Conservation (phyloP, 306 rosid species). For the Lablab purpureus region DNA sequence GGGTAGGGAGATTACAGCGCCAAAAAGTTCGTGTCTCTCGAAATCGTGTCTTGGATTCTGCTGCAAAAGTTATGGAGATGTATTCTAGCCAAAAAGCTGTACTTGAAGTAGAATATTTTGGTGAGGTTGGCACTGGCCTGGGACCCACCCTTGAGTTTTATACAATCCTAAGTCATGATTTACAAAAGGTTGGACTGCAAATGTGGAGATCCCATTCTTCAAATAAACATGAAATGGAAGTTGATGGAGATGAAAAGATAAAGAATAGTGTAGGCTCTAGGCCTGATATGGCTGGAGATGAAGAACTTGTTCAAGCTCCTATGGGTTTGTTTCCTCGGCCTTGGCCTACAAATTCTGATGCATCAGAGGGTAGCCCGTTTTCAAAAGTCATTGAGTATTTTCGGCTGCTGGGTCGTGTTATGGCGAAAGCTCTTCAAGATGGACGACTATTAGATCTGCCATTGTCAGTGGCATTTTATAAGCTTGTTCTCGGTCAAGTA, state of each 20-base stretch:
- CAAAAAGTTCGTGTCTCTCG: conserved; percentile 94
- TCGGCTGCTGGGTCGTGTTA: conserved; percentile 80
- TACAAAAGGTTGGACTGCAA: conserved; percentile 74
- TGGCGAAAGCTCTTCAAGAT: conserved; percentile 97
- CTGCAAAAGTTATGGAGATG: conserved; percentile 97
- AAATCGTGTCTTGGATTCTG: conserved; percentile 90
- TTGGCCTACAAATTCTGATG: conserved; percentile 72
- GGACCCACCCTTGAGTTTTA: conserved; percentile 98
- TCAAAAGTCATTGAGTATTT: conserved; percentile 76
- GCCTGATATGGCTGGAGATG: conserved; percentile 44
- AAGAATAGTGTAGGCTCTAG: conserved; percentile 47
- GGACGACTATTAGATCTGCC: conserved; percentile 89
- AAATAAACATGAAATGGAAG: conserved; percentile 62
- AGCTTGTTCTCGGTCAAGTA: conserved; percentile 86
- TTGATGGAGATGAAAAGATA: conserved; percentile 63
- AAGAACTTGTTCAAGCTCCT: conserved; percentile 73
- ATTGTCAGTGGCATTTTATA: conserved; percentile 79
- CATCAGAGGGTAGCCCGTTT: conserved; percentile 73
- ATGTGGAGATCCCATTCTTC: conserved; percentile 84
- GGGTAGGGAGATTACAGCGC: conserved; percentile 93
- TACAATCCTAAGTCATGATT: conserved; percentile 84
- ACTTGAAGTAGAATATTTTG: conserved; percentile 96
- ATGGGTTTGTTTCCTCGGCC: conserved; percentile 92
- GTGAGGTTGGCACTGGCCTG: conserved; percentile 96
- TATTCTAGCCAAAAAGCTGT: conserved; percentile 95